Base-by-base conservation (phyloP, 1,284 basidiomycete genomes). In the Irpex sp. region DNA sequence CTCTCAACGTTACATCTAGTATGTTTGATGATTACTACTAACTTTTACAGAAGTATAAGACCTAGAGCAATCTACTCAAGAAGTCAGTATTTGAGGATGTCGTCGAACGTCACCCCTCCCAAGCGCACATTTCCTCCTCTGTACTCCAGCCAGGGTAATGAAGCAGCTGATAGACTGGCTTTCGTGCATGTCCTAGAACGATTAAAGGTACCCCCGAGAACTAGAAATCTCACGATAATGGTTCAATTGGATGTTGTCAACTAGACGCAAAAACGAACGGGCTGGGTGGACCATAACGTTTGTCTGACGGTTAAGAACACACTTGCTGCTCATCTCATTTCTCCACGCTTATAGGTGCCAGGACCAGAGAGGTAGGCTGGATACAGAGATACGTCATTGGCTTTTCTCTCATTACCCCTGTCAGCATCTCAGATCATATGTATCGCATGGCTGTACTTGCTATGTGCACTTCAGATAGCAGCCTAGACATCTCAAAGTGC, bases 361-460 rank as follows among this genome's bases (percentile, higher is more conserved):
- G 81, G 84, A 66, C 82, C 92, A 3, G 94, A 95, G 76, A 94
- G 92, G 93, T 92, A 64, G 54, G 68, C 68, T 21, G 57, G 55
- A 31, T 63, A 62, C 66, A 39, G 49, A 37, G 36, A 50, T 8
- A 50, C 8, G 5, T 33, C 5, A 6, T 33, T 6, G 33, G 8
- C 35, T 19, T 11, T 35, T 33, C 37, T 47, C 50, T 17, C 11
- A 36, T 21, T n/a, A 35, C 61, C n/a, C 31, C 60, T 57, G 59
- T 15, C 68, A 96, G 94, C 68, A 97, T 98, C 66, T 89, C 94
- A 3, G 96, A 98, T 74, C 96, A 98, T 73, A 98, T 97, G 96
- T 97, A 97, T 75, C 84, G 97, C 61, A 98, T 98, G 97, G 91
- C 94, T 1, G 76, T 98, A 21, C 83, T 98, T 54, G 90, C 94